Conservation (phyloP, 2,329 filamentous ascomycete genomes). For the Verticillium longisporum region DNA sequence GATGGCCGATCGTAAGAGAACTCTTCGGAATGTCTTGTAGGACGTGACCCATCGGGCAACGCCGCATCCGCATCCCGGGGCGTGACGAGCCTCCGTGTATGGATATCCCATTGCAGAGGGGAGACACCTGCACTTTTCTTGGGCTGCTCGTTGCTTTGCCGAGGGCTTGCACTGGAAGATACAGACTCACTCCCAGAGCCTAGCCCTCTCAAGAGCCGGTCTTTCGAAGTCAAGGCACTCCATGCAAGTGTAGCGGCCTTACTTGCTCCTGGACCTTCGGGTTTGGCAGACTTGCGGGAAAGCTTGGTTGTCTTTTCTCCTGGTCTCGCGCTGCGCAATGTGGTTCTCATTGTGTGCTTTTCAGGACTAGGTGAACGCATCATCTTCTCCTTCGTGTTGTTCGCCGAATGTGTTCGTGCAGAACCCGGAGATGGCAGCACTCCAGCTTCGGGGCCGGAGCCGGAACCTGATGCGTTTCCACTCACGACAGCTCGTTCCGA, state of each 20-base stretch:
- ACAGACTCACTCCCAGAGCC: conserved; percentile 16
- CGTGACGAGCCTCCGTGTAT: conserved; percentile 43
- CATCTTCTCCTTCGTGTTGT: conserved; percentile 25
- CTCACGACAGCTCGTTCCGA: conserved; percentile 32
- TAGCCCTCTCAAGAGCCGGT: conserved; percentile 21
- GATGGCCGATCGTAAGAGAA: conserved; percentile 30
- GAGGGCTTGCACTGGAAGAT: conserved; percentile 13
- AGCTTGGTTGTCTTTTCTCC: conserved; percentile 33
- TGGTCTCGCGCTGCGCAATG: conserved; percentile 43
- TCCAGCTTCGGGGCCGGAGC: conserved; percentile 15
- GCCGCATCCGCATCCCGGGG: conserved; percentile 25
- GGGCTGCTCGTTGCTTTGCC: conserved; percentile 22
- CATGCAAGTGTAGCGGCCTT: conserved; percentile 61
- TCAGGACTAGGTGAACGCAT: conserved; percentile 51
- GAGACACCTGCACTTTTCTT: conserved; percentile 19
- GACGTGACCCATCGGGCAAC: conserved; percentile 17
- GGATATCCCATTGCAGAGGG: conserved; percentile 45
- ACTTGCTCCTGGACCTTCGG: conserved; percentile 46
- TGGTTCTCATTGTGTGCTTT: conserved; percentile 56
- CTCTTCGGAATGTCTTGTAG: conserved; percentile 32
- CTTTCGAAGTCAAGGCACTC: conserved; percentile 37
- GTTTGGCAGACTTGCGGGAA: conserved; percentile 32
- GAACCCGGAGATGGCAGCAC: conserved; percentile 15
- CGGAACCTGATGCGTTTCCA: conserved; percentile 2
- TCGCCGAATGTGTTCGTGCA: conserved; percentile 20